Evolutionary conservation across 495 filamentous ascomycete species (phyloP).

Genomic region (Lepidopterella palustris): DNA sequence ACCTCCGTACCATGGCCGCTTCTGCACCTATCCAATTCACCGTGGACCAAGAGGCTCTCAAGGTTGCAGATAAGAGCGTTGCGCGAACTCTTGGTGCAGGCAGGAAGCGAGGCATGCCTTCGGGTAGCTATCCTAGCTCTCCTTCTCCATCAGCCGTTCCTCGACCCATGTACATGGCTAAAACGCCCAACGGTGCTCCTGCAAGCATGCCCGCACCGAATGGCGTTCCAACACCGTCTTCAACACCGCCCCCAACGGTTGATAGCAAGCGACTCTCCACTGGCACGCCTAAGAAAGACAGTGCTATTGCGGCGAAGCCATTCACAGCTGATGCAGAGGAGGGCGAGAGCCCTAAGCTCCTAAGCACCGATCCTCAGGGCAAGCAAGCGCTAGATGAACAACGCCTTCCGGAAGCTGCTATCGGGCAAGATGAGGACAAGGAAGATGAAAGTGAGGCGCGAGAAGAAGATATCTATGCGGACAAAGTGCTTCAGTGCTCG

Average conservation of each 20-base stretch:
- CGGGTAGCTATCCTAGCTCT: conserved; percentile 38
- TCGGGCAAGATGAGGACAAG: conserved; percentile 56
- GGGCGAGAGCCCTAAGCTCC: conserved; percentile 66
- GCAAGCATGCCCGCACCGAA: conserved; percentile 36
- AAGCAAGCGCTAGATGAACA: conserved; percentile 50
- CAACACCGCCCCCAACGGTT: conserved; percentile 48
- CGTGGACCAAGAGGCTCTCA: conserved; percentile 92
- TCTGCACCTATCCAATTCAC: conserved; percentile 98
- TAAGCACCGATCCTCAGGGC: conserved; percentile 60
- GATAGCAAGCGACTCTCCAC: conserved; percentile 37
- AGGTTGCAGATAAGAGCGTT: conserved; percentile 78
- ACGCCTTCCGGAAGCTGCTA: conserved; percentile 41
- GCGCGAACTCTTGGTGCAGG: conserved; percentile 50
- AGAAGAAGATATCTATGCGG: conserved; percentile 87
- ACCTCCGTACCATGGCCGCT: conserved; percentile 95
- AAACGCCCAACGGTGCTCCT: conserved; percentile 40
- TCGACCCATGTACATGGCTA: conserved; percentile 53
- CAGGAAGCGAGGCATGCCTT: conserved; percentile 60
- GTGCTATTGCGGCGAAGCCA: conserved; percentile 40
- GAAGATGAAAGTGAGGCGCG: conserved; percentile 59
- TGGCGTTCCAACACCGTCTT: conserved; percentile 57
- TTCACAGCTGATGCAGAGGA: conserved; percentile 67
- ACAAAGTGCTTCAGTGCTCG: conserved; percentile 81
- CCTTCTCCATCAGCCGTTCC: conserved; percentile 52
- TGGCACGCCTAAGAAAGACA: conserved; percentile 36